Percentiles rank a stretch among this genome's conserved stretches.
phyloP scores from a whole-genome alignment of 2,329 filamentous ascomycete genomes.

The Ophiostoma pallidulum region DNA sequence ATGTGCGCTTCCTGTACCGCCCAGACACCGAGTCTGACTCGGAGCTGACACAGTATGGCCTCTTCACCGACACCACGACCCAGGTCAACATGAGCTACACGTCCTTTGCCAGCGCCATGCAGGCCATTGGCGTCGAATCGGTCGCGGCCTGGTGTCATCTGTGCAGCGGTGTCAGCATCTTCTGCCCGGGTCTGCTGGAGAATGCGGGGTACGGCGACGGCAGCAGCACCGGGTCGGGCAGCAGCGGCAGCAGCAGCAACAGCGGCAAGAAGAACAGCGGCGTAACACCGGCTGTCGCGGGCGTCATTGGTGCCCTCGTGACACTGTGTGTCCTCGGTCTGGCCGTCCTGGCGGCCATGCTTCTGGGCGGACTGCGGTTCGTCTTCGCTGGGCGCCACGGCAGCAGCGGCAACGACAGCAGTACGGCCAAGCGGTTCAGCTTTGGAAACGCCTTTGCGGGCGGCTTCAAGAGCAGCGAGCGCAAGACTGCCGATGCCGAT shows the following conservation, averaged over 20 bases:
- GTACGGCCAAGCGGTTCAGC: neutral
- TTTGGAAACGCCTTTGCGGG: constrained; percentile 19
- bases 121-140: constrained; percentile 25
- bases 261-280: neutral
- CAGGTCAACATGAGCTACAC: constrained; percentile 28
- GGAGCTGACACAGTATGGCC: constrained; percentile 27
- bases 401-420: neutral
- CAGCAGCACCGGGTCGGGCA: neutral
- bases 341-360: constrained; percentile 16
- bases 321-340: constrained; percentile 27
- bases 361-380: constrained; percentile 22
- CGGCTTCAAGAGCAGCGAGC: constrained; percentile 37
- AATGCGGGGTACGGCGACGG: constrained; percentile 4
- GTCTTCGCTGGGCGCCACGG: constrained; percentile 13
- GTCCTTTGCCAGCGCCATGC: constrained; percentile 31
- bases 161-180: constrained; percentile 30
- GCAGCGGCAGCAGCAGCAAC: neutral
- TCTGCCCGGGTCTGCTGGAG: constrained; percentile 25
- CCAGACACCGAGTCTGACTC: constrained; percentile 32
- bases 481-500: constrained; percentile 35
- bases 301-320: constrained; percentile 37
- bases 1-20: constrained; percentile 49
- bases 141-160: constrained; percentile 34
- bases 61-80: constrained; percentile 31
- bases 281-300: constrained; percentile 32